Conservation (phyloP, 2,329 filamentous ascomycete genomes). For the Drechslerella stenobrocha region DNA sequence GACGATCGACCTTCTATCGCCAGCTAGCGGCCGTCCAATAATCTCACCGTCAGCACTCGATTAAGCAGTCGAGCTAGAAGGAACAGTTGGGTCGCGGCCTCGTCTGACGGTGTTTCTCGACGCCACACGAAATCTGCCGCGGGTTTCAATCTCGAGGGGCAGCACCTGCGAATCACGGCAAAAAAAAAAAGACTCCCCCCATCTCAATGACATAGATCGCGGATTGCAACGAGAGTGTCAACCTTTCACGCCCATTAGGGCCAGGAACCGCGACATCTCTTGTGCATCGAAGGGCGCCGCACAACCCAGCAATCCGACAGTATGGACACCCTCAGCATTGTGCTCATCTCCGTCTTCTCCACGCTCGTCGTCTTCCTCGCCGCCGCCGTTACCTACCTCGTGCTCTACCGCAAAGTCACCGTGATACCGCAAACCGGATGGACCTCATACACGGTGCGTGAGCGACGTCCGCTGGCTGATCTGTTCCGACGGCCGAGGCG, state of each 20-base stretch:
- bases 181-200: background rate
- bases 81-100: too few species aligned
- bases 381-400: constrained; percentile 33
- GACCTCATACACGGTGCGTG: constrained; percentile 30
- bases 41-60: constrained; percentile 8
- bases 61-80: background rate
- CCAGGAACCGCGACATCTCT: constrained; percentile 37
- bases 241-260: constrained; percentile 27
- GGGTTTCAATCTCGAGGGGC: background rate
- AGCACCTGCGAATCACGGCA: background rate
- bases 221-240: constrained; percentile 20
- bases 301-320: background rate
- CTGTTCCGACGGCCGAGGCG: constrained; percentile 27
- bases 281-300: constrained; percentile 36
- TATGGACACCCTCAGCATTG: constrained; percentile 34
- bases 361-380: constrained; percentile 32
- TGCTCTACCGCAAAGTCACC: constrained; percentile 38
- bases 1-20: background rate
- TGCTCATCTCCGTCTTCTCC: constrained; percentile 43
- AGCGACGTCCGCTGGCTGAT: constrained; percentile 37
- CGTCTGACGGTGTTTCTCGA: background rate
- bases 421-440: constrained; percentile 34
- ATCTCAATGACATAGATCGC: constrained; percentile 16
- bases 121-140: constrained; percentile 4
- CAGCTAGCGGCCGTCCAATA: background rate